Evolutionary conservation across 2,329 filamentous ascomycete species (phyloP), one percentile per base, ranked within the genome.

Genomic region (Harringtonia lauricola): DNA sequence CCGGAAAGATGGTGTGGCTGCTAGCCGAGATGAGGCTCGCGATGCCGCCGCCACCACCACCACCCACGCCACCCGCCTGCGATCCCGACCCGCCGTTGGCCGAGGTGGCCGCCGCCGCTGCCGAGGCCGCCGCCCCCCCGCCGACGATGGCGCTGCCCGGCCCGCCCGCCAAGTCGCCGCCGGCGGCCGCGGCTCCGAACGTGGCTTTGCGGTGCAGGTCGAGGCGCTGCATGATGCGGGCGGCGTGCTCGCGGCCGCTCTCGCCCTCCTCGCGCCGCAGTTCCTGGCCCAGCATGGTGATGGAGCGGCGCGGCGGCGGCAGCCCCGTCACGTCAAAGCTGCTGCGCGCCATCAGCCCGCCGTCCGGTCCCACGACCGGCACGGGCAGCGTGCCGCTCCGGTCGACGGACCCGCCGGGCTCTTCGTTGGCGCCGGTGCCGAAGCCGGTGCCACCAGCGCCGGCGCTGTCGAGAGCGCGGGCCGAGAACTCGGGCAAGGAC

Each of bases 151-250:
- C 39, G n/a, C 14, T 36, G 7, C 19, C n/a, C 15, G 36, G 22
- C 3, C 37, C 39, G 5, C 34, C 41, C 2, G 39, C 37, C n/a
- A n/a, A n/a, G n/a, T n/a, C n/a, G n/a, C n/a, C n/a, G n/a, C n/a
- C n/a, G 2, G 38, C 21, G 2, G 34, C 38, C 28, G 41, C 30
- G 13, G 34, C n/a, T n/a, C n/a, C 17, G 21, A 81, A 75, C 8
- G 79, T 77, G 31, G 81, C 72, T 58, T 90, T 94, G 51, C 90
- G 80, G 60, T 94, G 86, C 45, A 95, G 70, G 60, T 95, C 90
- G 36, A 95, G 73, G 61, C 88, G 95, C 59, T 94, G 86, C 59
- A 95, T 95, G 50, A 96, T 87, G 47, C 89, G 79, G 18, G 86
- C 78, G 9, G 86, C 84, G 59, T 92, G 87, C 47, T 94, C 88